Evolutionary conservation across 1,284 basidiomycete genomes (phyloP), one percentile per base, ranked within the genome.

Genomic region (Trichosporon faecale): DNA sequence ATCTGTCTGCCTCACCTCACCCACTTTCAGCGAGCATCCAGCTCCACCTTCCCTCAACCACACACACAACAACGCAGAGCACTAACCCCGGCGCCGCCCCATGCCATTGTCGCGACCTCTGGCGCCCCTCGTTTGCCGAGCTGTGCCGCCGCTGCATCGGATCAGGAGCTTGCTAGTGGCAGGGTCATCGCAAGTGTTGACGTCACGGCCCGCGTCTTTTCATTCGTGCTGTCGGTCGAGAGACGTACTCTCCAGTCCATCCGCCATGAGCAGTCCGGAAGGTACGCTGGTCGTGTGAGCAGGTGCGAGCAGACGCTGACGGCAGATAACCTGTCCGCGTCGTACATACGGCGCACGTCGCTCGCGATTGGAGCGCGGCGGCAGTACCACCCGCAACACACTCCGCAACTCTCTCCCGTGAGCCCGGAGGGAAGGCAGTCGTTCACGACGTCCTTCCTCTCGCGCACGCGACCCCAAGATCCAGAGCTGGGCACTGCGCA

Each of bases 301-400:
- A n/a, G n/a, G 5, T 2, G 2, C 29, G 27, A 9, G 25, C 25
- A 46, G 16, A 2, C 6, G 57, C 57, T 60, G 57, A 60, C 57
- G 25, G 16, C 27, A 33, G 63, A 25, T 23, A 23, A 37, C 35
- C 63, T 64, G 37, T 40, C 63, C 35, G 27, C 67, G 2, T 27
- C 67, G 16, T 37, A 49, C 44, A 67, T 72, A 52, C 65, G 68
- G 29, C 67, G 67, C 57, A 69, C 66, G 23, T 72, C 71, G 23
- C 70, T 76, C 23, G 75, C 75, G 23, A 69, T 75, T 16, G 68
- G 72, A 3, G 74, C 74, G 14, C 72, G 73, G 7, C 71, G 73
- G 21, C 66, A 72, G 27, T 66, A 49, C 64, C 37, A 65, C 40
- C 40, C 64, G 23, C 16, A 46, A 44, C 27, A 21, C 64, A 46